These are phyloP conservation scores for Cylindrodendrum hubeiense DNA, from an alignment of 2,329 filamentous ascomycete genomes.

Conservation along the genomic window DNA sequence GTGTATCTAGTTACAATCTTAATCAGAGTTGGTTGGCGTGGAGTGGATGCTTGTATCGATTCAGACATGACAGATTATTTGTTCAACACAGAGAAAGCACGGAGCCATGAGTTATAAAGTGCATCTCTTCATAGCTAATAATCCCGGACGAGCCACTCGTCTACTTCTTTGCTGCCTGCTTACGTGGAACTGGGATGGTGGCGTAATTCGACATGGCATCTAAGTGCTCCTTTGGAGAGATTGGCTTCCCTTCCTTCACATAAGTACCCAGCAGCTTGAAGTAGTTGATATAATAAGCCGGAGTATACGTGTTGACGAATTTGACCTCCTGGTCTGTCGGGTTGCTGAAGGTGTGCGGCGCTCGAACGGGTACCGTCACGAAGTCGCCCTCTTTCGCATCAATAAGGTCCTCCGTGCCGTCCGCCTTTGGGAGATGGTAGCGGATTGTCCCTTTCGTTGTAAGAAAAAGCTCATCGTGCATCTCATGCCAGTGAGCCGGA, in stretches of 20 bases:
- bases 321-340: constrained; percentile 20
- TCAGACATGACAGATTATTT: too few species aligned
- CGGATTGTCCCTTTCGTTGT: constrained; percentile 22
- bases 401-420: constrained; percentile 19
- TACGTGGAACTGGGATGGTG: constrained; percentile 12
- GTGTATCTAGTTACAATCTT: too few species aligned
- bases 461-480: constrained; percentile 24
- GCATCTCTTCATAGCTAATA: background rate
- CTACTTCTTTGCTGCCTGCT: constrained; percentile 19
- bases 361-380: constrained; percentile 18
- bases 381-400: constrained; percentile 25
- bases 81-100: too few species aligned
- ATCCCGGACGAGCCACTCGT: background rate
- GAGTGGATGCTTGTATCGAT: too few species aligned
- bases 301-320: constrained; percentile 26
- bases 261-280: constrained; percentile 25
- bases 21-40: too few species aligned
- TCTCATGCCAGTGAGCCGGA: constrained; percentile 24
- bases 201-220: constrained; percentile 27
- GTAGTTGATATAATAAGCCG: constrained; percentile 24
- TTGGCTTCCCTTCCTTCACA: constrained; percentile 22
- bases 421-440: constrained; percentile 21
- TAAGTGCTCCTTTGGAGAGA: constrained; percentile 23
- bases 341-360: constrained; percentile 25
- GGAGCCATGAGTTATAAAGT: too few species aligned